Evolutionary conservation across 495 filamentous ascomycete species (phyloP).

Genomic region (Penicillium daleae): DNA sequence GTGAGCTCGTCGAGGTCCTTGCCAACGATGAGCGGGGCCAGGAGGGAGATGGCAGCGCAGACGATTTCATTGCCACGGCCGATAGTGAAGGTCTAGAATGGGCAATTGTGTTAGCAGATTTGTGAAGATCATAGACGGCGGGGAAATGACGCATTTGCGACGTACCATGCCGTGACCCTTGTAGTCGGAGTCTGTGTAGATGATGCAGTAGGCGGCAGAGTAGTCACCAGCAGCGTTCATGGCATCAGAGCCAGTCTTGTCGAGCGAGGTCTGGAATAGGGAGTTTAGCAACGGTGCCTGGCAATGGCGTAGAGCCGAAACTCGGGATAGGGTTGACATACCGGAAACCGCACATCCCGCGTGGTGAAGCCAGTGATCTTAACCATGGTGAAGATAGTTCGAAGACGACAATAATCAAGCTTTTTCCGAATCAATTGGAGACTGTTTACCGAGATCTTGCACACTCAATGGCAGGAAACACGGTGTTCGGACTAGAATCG

Average conservation of each 20-base stretch:
- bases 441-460: not conserved
- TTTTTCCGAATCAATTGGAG: constrained; percentile 16
- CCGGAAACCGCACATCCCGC: constrained; percentile 88
- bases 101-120: constrained; percentile 2
- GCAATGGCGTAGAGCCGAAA: not conserved
- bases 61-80: constrained; percentile 95
- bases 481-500: constrained; percentile 6
- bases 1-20: constrained; percentile 77
- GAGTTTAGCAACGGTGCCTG: constrained; percentile 9
- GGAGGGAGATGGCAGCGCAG: constrained; percentile 77
- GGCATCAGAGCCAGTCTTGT: constrained; percentile 94
- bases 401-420: not conserved
- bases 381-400: constrained; percentile 52
- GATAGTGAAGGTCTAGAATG: constrained; percentile 86
- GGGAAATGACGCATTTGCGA: not conserved
- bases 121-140: not conserved
- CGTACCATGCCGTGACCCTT: constrained; percentile 87
- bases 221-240: constrained; percentile 98
- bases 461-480: constrained; percentile 8
- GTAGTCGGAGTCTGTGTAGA: constrained; percentile 74
- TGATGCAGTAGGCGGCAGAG: constrained; percentile 88
- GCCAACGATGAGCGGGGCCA: constrained; percentile 72
- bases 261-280: constrained; percentile 72
- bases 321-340: constrained; percentile 38
- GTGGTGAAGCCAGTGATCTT: constrained; percentile 82